Base-by-base conservation (phyloP, 129 eudicot species). In the Tagetes patula region DNA sequence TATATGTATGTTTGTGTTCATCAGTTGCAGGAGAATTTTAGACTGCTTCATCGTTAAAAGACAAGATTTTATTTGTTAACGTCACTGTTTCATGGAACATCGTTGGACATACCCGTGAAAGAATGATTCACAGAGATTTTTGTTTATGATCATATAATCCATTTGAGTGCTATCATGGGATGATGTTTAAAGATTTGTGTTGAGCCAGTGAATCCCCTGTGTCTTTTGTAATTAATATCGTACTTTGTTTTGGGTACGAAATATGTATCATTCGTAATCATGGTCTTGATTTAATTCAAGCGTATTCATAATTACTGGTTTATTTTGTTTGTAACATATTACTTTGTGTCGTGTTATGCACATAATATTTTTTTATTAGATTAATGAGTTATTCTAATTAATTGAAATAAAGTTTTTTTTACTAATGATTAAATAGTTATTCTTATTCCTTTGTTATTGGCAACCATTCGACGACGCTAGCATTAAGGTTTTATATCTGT, bases 11-110 rank as follows among this genome's bases (percentile, higher is more conserved):
- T 69, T 61, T 77, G 66, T 38, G 64, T 14, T 65, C 41, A 12
- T 65, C 52, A 78, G 82, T 40, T 52, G 82, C 77, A 52, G 3
- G 30, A 45, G 77, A 41, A 42, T 71, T 64, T 10, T 71, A 47
- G 77, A 10, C 27, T 5, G 36, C 61, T 41, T 71, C 67, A 6
- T 38, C 50, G 56, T 71, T 1, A 32, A 1, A 6, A 73, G 66
- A 40, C 11, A 0, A 0, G 54, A 41, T 1, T 14, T 4, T 11
- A 40, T 47, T 13, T 38, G 3, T 54, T 66, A 11, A 7, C 11
- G 12, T 45, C 56, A 1, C 1, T 67, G 33, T n/a, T n/a, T 20
- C 37, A 34, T 13, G 2, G 7, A 66, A 31, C 3, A 8, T 65
- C 14, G 53, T 5, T 8, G 6, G 5, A 27, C 32, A 43, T 49